Percentiles rank a stretch among this genome's conserved stretches.
phyloP scores from a whole-genome alignment of 768 basidiomycete species.

The Inosperma sp. region DNA sequence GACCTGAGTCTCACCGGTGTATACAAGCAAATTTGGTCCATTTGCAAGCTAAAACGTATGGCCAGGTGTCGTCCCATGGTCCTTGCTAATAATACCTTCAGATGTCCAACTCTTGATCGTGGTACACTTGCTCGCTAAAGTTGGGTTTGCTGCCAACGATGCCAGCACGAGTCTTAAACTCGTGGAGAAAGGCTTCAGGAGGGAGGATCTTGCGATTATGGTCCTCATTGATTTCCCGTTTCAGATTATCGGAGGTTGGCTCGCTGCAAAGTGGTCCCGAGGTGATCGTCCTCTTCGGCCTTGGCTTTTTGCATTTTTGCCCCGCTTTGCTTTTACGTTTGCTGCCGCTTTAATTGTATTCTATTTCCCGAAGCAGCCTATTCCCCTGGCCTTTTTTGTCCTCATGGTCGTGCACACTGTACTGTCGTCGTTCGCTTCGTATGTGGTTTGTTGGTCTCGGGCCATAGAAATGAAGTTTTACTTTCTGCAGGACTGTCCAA shows the following conservation, averaged over 20 bases:
- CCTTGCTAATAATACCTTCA: constrained; percentile 29
- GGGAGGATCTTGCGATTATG: constrained; percentile 93
- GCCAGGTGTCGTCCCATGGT: constrained; percentile 5
- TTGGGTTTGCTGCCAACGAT: constrained; percentile 94
- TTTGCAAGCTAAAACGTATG: constrained; percentile 86
- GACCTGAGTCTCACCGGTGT: constrained; percentile 90
- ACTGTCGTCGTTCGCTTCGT: constrained; percentile 81
- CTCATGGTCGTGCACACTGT: constrained; percentile 81
- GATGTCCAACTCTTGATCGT: constrained; percentile 87
- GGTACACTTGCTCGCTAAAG: constrained; percentile 86
- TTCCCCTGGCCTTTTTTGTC: constrained; percentile 71
- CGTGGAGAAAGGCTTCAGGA: constrained; percentile 93
- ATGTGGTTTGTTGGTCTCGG: constrained; percentile 31
- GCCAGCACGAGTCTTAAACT: constrained; percentile 88
- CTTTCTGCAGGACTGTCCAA: constrained; percentile 87
- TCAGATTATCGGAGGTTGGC: constrained; percentile 91
- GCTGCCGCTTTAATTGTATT: constrained; percentile 74
- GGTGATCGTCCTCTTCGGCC: constrained; percentile 76
- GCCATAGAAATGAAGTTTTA: too few relatives aligned
- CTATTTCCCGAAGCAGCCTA: constrained; percentile 77
- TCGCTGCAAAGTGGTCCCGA: constrained; percentile 87
- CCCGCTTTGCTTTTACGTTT: constrained; percentile 68
- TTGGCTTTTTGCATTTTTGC: constrained; percentile 92
- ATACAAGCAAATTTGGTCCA: constrained; percentile 92
- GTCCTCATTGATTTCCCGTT: constrained; percentile 98